Conservation (phyloP, 768 basidiomycete genomes). For the Pisolithus tinctorius region DNA sequence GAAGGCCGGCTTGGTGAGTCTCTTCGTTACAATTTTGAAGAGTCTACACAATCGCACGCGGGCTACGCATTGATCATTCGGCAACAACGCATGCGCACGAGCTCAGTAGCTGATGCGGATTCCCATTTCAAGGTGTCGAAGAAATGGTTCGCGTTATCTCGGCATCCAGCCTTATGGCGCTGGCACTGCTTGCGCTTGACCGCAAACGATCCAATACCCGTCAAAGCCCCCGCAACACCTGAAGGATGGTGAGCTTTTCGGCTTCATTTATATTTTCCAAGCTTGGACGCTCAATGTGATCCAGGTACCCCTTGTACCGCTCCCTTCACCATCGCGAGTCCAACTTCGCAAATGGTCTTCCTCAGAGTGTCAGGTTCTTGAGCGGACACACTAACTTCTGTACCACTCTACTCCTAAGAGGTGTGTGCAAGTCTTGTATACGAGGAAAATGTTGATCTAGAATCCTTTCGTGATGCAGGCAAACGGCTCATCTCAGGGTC, state of each 20-base stretch:
- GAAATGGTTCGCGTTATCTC: conserved; percentile 32
- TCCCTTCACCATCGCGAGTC: conserved; percentile 80
- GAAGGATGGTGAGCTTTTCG: conserved; percentile 59
- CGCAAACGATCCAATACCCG: conserved; percentile 59
- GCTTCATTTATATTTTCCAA: neutral
- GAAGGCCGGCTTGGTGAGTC: conserved; percentile 33
- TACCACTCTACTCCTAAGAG: conserved; percentile 68
- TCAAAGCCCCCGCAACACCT: conserved; percentile 54
- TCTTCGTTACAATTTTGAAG: neutral
- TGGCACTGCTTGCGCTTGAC: conserved; percentile 72
- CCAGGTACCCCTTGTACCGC: conserved; percentile 65
- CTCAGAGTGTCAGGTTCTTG: conserved; percentile 73
- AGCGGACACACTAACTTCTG: conserved; percentile 84
- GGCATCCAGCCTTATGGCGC: conserved; percentile 71
- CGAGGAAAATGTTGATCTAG: neutral
- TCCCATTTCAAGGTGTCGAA: conserved; percentile 31
- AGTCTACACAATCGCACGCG: too few relatives aligned
- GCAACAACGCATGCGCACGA: neutral
- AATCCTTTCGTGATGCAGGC: conserved; percentile 28
- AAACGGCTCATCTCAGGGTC: conserved; percentile 83
- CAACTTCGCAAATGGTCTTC: conserved; percentile 71
- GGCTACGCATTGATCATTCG: neutral
- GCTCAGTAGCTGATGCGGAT: conserved; percentile 1
- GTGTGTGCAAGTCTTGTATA: conserved; percentile 16
- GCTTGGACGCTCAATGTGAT: neutral